These are phyloP conservation scores for Leccinum rimulosum DNA, from an alignment of 768 basidiomycete species.

Conservation along the genomic window DNA sequence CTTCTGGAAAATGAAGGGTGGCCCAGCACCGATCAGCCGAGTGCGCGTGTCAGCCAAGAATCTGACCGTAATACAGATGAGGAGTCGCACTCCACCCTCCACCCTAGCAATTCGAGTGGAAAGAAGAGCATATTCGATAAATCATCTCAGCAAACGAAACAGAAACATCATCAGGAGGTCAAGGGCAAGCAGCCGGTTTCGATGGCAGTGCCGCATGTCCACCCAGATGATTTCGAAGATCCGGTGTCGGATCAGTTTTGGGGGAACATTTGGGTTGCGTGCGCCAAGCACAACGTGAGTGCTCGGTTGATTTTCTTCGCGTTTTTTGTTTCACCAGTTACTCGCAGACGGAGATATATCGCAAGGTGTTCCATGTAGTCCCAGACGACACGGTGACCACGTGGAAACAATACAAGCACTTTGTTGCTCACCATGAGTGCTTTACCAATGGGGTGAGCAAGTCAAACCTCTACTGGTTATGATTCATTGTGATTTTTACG, in stretches of 20 bases:
- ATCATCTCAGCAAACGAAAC: constrained; percentile 52
- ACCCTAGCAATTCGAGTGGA: constrained; percentile 42
- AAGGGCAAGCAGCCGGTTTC: constrained; percentile 58
- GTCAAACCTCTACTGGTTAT: neutral
- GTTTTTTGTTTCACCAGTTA: constrained; percentile 1
- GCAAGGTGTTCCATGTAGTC: constrained; percentile 90
- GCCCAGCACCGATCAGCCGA: constrained; percentile 31
- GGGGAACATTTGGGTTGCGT: constrained; percentile 86
- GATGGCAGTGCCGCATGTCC: constrained; percentile 66
- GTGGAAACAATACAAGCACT: constrained; percentile 96
- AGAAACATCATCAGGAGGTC: constrained; percentile 55
- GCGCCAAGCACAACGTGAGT: constrained; percentile 85
- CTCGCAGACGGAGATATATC: constrained; percentile 86
- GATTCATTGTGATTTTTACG: neutral
- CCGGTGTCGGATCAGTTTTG: constrained; percentile 86
- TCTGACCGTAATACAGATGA: constrained; percentile 17
- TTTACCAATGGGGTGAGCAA: constrained; percentile 63
- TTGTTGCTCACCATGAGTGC: constrained; percentile 70
- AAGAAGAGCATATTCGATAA: constrained; percentile 50
- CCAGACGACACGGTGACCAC: constrained; percentile 92
- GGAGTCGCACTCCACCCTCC: constrained; percentile 45
- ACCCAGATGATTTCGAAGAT: constrained; percentile 81
- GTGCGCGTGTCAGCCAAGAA: constrained; percentile 15
- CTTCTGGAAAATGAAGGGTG: constrained; percentile 30
- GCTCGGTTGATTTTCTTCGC: neutral